Evolutionary conservation across 2,329 filamentous ascomycete species (phyloP).

Genomic region (Xylaria sp.): DNA sequence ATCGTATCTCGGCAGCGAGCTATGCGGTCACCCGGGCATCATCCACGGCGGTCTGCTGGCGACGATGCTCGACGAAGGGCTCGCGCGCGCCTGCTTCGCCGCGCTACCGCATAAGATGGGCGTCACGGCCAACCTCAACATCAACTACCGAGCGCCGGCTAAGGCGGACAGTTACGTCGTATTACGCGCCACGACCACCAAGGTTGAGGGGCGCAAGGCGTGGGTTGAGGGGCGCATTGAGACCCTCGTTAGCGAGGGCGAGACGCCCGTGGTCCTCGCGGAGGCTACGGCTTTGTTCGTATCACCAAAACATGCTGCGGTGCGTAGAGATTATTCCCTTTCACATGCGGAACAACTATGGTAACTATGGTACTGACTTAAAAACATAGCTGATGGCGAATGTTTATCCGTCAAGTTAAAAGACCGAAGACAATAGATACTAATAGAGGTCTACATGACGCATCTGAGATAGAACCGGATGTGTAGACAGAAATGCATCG

Average conservation of each 20-base stretch:
- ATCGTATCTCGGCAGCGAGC: conserved; percentile 78
- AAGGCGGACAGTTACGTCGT: conserved; percentile 81
- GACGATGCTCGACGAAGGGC: conserved; percentile 90
- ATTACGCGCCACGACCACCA: conserved; percentile 80
- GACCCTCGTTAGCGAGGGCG: conserved; percentile 73
- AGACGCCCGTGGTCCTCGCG: conserved; percentile 74
- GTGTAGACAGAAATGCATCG: conserved; percentile 21
- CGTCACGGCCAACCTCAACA: conserved; percentile 85
- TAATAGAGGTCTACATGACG: conserved; percentile 8
- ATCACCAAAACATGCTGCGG: conserved; percentile 84
- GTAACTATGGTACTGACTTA: conserved; percentile 13
- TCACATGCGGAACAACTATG: background rate
- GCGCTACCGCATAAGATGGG: conserved; percentile 87
- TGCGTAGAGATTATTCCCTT: conserved; percentile 66
- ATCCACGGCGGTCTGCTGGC: conserved; percentile 91
- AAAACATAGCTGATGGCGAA: conserved; percentile 53
- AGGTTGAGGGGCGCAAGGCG: conserved; percentile 91
- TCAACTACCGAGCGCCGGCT: conserved; percentile 85
- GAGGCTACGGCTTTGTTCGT: conserved; percentile 90
- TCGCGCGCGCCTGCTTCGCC: conserved; percentile 88
- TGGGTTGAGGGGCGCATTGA: conserved; percentile 92
- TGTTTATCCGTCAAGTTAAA: conserved; percentile 50
- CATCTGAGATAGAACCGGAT: conserved; percentile 4
- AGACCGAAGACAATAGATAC: background rate
- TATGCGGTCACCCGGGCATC: conserved; percentile 91